phyloP scores from a whole-genome alignment of 169 alveolate species.

The Cryptosporidium ubiquitum region DNA sequence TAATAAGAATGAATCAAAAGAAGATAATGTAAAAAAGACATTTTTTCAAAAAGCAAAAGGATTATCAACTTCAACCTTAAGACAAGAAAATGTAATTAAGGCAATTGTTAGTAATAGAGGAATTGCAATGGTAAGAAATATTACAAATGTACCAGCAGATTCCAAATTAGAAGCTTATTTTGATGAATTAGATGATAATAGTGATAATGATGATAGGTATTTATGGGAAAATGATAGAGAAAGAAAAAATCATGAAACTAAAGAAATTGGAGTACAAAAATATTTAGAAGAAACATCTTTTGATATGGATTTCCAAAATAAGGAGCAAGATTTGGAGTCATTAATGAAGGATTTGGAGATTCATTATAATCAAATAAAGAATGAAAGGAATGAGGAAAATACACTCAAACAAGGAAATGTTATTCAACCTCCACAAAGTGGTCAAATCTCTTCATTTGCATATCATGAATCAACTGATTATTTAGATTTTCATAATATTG shows the following conservation, averaged over 20 bases:
- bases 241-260: neutral
- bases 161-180: conserved; percentile 45
- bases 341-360: conserved; percentile 35
- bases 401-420: neutral
- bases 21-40: conserved; percentile 38
- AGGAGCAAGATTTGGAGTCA: neutral
- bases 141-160: conserved; percentile 57
- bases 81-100: conserved; percentile 39
- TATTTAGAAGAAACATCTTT: conserved; percentile 42
- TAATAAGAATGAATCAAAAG: neutral
- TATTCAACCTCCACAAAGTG: neutral
- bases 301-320: neutral
- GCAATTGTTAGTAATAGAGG: conserved; percentile 55
- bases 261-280: conserved; percentile 57
- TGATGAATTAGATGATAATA: conserved; percentile 61
- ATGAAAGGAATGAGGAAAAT: neutral
- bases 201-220: conserved; percentile 30
- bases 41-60: conserved; percentile 49
- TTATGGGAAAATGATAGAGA: conserved; percentile 35
- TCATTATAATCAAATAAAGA: neutral
- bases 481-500: neutral
- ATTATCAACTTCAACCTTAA: neutral
- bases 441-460: neutral
- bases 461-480: conserved; percentile 6
- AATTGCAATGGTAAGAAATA: conserved; percentile 63